Evolutionary conservation across 192 early-diverging fungal genomes (phyloP), one percentile per base, ranked within the genome.

Genomic region (Coemansia sp.): DNA sequence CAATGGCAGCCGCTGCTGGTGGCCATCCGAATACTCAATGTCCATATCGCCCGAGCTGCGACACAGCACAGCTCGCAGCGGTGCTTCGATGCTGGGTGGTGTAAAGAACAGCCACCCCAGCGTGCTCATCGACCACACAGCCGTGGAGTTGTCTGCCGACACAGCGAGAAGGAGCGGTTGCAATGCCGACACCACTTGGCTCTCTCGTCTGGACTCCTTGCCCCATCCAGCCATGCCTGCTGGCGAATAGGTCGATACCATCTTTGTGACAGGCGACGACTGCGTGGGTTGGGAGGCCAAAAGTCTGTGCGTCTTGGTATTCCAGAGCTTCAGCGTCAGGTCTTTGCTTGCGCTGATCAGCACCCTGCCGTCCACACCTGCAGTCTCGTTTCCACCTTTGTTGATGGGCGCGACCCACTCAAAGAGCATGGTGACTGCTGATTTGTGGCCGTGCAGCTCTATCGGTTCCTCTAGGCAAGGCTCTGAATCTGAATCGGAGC

Each of bases 311-410:
- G 61, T 37, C 28, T 18, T 39, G 28, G 44, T 18, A 20, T 65
- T 46, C 73, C 73, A 77, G 40, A 77, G 49, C 26, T 62, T 53
- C 34, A 77, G 33, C 14, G 61, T 65, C 42, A 77, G 36, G 15
- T 77, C 73, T n/a, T 57, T 65, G 50, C 67, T 64, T 26, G 73
- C 73, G 26, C 72, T 75, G 22, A 75, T 30, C 48, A 75, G 47
- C 19, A 67, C 36, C 13, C 22, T 46, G 24, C 37, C 2, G 23
- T 32, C 14, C n/a, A 50, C 20, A 9, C 48, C 26, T 4, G 20
- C 22, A 22, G 20, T 13, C 6, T 36, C 19, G 49, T 34, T 8
- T 28, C 26, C 5, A n/a, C n/a, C n/a, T n/a, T n/a, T n/a, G n/a
- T n/a, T n/a, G n/a, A n/a, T n/a, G n/a, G 44, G 28, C 2, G 55